Conservation (phyloP, 2,329 filamentous ascomycete species). For the Zymoseptoria tritici region DNA sequence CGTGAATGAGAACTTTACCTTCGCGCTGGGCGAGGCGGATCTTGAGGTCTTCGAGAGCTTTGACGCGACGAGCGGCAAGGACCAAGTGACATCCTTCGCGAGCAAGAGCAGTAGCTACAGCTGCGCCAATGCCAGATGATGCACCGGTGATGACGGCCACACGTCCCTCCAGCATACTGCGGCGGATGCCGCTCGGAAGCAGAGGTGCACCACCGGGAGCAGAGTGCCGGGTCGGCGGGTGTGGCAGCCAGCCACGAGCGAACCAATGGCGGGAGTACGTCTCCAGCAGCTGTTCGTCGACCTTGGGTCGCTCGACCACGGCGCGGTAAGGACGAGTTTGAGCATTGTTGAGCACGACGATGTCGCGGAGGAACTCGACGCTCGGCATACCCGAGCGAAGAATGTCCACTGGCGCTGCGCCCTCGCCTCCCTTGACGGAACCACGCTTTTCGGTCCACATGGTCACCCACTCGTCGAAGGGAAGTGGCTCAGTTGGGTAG, state of each 20-base stretch:
- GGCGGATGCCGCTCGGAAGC: slow-evolving; percentile 31
- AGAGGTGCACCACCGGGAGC: slow-evolving; percentile 47
- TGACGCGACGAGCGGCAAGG: slow-evolving; percentile 62
- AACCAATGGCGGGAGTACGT: slow-evolving; percentile 77
- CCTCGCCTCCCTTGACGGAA: slow-evolving; percentile 56
- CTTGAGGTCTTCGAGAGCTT: slow-evolving; percentile 62
- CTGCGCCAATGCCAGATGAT: slow-evolving; percentile 71
- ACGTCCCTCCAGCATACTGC: slow-evolving; percentile 57
- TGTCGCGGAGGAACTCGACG: slow-evolving; percentile 60
- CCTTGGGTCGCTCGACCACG: slow-evolving; percentile 57
- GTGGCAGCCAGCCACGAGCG: slow-evolving; percentile 66
- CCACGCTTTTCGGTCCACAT: slow-evolving; percentile 67
- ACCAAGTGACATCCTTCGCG: slow-evolving; percentile 65
- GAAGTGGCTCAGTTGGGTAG: slow-evolving; percentile 59
- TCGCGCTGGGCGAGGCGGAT: slow-evolving; percentile 49
- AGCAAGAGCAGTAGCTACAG: slow-evolving; percentile 61
- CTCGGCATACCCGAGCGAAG: slow-evolving; percentile 74
- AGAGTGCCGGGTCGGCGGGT: slow-evolving; percentile 49
- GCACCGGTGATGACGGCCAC: slow-evolving; percentile 74
- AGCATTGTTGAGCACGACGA: slow-evolving; percentile 66
- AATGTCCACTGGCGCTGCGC: slow-evolving; percentile 70
- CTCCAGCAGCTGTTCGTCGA: slow-evolving; percentile 62
- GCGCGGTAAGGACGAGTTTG: slow-evolving; percentile 55
- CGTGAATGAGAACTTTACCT: slow-evolving; percentile 59
- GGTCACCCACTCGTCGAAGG: slow-evolving; percentile 66